These are phyloP conservation scores for Solanum bukasovii DNA, from an alignment of 257 asterid genomes.

Conservation along the genomic window DNA sequence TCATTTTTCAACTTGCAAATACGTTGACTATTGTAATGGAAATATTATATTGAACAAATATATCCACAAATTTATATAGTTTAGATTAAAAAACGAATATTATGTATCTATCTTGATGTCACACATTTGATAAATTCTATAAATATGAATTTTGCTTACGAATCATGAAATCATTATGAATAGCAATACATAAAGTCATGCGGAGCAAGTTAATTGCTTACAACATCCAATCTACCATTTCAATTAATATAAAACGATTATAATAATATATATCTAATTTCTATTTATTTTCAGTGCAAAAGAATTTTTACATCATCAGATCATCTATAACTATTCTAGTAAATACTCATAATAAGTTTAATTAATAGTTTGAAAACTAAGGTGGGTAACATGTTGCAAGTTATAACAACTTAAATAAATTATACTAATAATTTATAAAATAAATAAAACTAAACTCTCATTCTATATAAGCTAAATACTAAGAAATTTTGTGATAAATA, in stretches of 20 bases:
- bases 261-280: not conserved
- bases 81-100: not conserved
- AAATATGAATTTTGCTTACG: not conserved
- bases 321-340: not conserved
- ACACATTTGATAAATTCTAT: not conserved
- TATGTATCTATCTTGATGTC: not conserved
- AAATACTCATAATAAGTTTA: not conserved
- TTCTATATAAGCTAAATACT: not conserved
- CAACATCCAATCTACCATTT: not conserved
- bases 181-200: not conserved
- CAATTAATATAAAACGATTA: not conserved
- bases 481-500: not conserved
- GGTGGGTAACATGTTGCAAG: not conserved
- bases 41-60: not conserved
- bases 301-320: no score
- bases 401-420: not conserved
- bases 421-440: not conserved
- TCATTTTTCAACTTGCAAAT: not conserved
- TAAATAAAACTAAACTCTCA: not conserved
- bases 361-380: not conserved
- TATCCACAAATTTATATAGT: not conserved
- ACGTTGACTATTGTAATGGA: fast-evolving
- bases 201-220: not conserved
- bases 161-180: not conserved
- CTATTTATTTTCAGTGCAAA: fast-evolving